Conservation (phyloP, 257 asterid species). For the Capsicum baccatum region DNA sequence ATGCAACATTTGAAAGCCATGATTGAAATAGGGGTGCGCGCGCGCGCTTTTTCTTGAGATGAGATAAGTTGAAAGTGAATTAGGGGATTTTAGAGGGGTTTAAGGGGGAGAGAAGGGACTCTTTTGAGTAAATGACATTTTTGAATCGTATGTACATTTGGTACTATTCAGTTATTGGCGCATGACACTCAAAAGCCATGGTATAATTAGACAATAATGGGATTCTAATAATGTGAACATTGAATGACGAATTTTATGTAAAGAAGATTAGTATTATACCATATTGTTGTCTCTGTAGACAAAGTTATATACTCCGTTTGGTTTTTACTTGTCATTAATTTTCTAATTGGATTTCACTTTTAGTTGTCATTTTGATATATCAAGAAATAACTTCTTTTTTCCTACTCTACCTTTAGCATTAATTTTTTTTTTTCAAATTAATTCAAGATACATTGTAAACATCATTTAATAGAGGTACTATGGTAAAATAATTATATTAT, state of each 20-base stretch:
- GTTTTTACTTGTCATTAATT: too few species aligned
- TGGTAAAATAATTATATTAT: too few species aligned
- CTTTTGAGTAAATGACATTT: constrained; percentile 16
- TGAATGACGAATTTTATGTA: neutral
- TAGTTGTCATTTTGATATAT: too few species aligned
- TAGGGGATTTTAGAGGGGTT: constrained; percentile 31
- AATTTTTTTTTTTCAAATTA: too few species aligned
- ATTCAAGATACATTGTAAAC: too few species aligned
- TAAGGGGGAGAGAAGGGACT: constrained; percentile 31
- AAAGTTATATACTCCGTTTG: too few species aligned
- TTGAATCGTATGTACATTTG: constrained; percentile 5
- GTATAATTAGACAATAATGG: neutral
- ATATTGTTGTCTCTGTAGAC: too few species aligned
- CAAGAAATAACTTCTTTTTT: too few species aligned
- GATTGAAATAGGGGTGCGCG: neutral
- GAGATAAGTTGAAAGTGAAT: neutral
- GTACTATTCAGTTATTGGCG: neutral
- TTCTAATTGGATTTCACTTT: too few species aligned
- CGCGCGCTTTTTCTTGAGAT: neutral
- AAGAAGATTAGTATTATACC: too few species aligned
- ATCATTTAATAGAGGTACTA: too few species aligned
- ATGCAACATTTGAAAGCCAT: constrained; percentile 32
- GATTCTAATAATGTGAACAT: constrained; percentile 8
- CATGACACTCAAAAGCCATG: neutral
- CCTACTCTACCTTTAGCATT: too few species aligned